Conservation (phyloP, 2,329 filamentous ascomycete species). For the Cryphonectria carpinicola region DNA sequence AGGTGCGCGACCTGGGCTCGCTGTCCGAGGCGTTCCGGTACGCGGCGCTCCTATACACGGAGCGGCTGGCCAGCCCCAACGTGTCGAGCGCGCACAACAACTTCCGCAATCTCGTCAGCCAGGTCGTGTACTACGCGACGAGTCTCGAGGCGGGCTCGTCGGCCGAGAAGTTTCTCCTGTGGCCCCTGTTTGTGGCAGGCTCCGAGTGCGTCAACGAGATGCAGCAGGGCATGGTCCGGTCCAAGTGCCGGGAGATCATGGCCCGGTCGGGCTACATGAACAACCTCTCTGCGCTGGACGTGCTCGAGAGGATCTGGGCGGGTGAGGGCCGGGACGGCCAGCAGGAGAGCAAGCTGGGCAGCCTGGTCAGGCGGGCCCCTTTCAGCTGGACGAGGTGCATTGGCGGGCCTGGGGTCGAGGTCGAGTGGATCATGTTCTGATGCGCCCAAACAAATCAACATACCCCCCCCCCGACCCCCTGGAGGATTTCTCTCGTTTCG, state of each 20-base stretch:
- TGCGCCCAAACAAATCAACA: neutral
- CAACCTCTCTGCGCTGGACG: conserved; percentile 82
- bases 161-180: conserved; percentile 87
- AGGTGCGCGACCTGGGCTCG: conserved; percentile 75
- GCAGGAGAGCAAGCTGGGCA: conserved; percentile 41
- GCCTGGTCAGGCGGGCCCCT: conserved; percentile 48
- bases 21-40: conserved; percentile 91
- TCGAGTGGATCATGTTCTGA: conserved; percentile 72
- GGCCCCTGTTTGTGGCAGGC: conserved; percentile 89
- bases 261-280: conserved; percentile 91
- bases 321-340: conserved; percentile 52
- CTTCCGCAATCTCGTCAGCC: conserved; percentile 81
- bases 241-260: conserved; percentile 84
- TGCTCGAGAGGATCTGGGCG: conserved; percentile 83
- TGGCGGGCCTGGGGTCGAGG: conserved; percentile 58
- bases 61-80: conserved; percentile 79
- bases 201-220: conserved; percentile 84
- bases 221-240: conserved; percentile 78
- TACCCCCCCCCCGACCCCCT: no score
- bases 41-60: conserved; percentile 85
- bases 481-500: neutral
- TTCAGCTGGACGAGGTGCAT: conserved; percentile 64
- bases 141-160: conserved; percentile 72
- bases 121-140: conserved; percentile 82
- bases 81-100: conserved; percentile 73